phyloP scores from a whole-genome alignment of 2,329 filamentous ascomycete species.

The Colletotrichum sp. region DNA sequence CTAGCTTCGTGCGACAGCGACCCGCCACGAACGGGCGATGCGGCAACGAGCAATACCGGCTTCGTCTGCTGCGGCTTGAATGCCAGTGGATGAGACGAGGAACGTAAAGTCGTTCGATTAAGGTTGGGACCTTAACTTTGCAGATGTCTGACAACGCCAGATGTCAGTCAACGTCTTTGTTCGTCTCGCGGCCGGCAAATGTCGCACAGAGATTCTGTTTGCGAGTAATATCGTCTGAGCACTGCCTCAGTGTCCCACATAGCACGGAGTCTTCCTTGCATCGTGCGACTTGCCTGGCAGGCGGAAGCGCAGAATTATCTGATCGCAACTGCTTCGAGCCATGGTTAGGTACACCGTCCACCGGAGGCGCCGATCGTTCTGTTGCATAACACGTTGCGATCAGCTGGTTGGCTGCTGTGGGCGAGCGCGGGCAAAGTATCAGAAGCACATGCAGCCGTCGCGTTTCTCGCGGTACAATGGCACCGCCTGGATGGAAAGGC shows the following conservation, averaged over 20 bases:
- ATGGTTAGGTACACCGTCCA: not conserved
- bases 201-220: not conserved
- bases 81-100: not conserved
- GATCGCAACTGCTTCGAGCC: not conserved
- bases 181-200: not conserved
- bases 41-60: not conserved
- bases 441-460: not conserved
- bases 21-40: not conserved
- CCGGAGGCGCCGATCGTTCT: not conserved
- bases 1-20: not conserved
- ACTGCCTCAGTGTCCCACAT: not conserved
- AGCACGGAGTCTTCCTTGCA: not conserved
- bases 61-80: not conserved
- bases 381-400: not conserved
- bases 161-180: not conserved
- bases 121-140: not conserved
- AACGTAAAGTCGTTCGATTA: conserved; percentile 10
- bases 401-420: not conserved
- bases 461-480: not conserved
- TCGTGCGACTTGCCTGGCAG: not conserved
- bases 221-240: not conserved
- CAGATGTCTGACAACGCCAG: not conserved
- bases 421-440: not conserved
- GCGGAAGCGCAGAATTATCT: not conserved
- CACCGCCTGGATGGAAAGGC: not conserved